Evolutionary conservation across 805 yeast species (phyloP).

Genomic region (Yarrowia sp.): DNA sequence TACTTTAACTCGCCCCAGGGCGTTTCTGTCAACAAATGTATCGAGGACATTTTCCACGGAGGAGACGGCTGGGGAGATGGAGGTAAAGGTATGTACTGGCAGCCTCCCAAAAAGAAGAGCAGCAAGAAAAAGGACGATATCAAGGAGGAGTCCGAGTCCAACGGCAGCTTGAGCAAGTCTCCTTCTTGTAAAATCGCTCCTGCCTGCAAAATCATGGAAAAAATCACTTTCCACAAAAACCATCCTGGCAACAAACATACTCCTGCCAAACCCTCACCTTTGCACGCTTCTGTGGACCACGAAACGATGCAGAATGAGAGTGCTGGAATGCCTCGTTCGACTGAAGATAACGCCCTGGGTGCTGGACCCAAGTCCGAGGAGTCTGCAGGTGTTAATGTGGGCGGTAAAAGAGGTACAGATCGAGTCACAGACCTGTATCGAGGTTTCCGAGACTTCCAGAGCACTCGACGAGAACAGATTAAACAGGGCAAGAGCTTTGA

Average conservation of each 20-base stretch:
- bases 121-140: neutral
- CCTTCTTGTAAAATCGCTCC: neutral
- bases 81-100: conserved; percentile 4
- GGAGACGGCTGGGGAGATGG: conserved; percentile 52
- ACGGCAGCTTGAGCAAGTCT: no score
- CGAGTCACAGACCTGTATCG: neutral
- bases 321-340: conserved; percentile 12
- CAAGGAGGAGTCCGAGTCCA: neutral
- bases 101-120: conserved; percentile 7
- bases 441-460: neutral
- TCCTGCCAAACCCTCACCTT: conserved; percentile 11
- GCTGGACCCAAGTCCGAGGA: neutral
- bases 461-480: neutral
- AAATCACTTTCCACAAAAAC: neutral
- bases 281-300: neutral
- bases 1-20: conserved; percentile 58
- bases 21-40: conserved; percentile 52
- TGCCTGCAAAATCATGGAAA: neutral
- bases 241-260: conserved; percentile 13
- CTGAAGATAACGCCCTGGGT: neutral
- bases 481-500: neutral
- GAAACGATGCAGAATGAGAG: conserved; percentile 3
- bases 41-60: conserved; percentile 70
- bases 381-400: conserved; percentile 15
- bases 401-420: neutral